Evolutionary conservation across 2,329 filamentous ascomycete genomes (phyloP), one percentile per base, ranked within the genome.

Genomic region (Didymella glomerata): DNA sequence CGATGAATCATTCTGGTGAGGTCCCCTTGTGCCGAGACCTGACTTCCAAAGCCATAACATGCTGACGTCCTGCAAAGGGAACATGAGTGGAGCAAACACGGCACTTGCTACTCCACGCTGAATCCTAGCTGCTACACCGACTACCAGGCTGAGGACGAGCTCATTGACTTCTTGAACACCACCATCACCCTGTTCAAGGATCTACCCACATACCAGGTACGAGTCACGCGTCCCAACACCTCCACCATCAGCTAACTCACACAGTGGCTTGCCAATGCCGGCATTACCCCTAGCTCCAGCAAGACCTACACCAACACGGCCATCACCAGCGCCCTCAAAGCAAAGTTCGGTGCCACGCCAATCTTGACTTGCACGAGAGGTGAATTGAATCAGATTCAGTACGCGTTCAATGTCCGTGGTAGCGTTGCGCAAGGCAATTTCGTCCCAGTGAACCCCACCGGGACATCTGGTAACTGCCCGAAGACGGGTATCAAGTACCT

Each of bases 321-420:
- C 20, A 53, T 53, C 41, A 53, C 50, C 28, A 46, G 41, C 28
- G 50, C 50, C 6, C 41, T 53, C 16, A 53, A 53, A 22, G 34
- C 51, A 4, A 54, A 54, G 18, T 48, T 48, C 10, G 51, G 51
- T n/a, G 51, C 51, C 25, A 48, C 44, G 9, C 51, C 51, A 2
- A 54, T 54, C 11, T 18, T 54, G 44, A 54, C 51, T 34, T 54
- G 51, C 44, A 54, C 51, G 4, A 54, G 51, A 10, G 51, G 51
- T 34, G 51, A 47, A 18, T 24, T 54, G 22, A 54, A 48, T 11
- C 51, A 54, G 20, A 40, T 54, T 24, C 51, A 54, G 20, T 54
- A 54, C 20, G 51, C 51, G 2, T 54, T 54, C 24, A 54, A 54
- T 25, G 44, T 48, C 2, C 44, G 44, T 7, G 51, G 51, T 13